Evolutionary conservation across 164 flowering plant species (phyloP).

Genomic region (Stephania cephalantha): DNA sequence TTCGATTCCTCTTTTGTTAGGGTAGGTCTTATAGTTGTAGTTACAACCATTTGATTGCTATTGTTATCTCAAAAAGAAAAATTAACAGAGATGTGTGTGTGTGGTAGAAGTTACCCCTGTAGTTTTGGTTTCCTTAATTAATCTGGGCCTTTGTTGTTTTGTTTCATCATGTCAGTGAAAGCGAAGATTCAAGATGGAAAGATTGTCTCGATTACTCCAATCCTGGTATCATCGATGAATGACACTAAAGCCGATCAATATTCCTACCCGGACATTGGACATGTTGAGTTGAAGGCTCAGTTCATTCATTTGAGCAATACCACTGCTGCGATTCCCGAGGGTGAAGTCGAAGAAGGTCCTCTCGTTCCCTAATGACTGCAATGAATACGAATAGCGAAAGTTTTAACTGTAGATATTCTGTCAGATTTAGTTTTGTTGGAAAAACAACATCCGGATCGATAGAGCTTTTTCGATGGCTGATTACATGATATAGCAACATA

Average conservation of each 20-base stretch:
- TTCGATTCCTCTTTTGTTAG: too few species aligned
- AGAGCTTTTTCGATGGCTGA: neutral
- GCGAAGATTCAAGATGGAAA: conserved; percentile 28
- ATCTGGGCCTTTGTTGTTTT: neutral
- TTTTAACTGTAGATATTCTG: neutral
- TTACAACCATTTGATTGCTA: neutral
- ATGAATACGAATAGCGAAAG: neutral
- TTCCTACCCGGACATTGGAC: neutral
- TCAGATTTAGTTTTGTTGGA: neutral
- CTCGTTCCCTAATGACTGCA: too few species aligned
- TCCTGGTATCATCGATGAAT: neutral
- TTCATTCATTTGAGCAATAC: neutral
- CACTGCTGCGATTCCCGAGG: neutral
- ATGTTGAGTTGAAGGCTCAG: neutral
- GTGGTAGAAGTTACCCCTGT: too few species aligned
- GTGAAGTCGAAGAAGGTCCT: neutral
- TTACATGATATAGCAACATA: neutral
- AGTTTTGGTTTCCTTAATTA: neutral
- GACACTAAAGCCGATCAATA: neutral
- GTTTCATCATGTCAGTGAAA: conserved; percentile 21
- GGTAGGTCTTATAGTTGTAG: neutral
- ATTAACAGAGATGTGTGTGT: too few species aligned
- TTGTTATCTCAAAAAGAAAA: neutral
- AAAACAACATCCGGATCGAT: neutral
- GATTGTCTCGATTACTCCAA: conserved; percentile 3